Evolutionary conservation across 2,329 filamentous ascomycete genomes (phyloP).

Genomic region (Microcyclospora tardicrescens): DNA sequence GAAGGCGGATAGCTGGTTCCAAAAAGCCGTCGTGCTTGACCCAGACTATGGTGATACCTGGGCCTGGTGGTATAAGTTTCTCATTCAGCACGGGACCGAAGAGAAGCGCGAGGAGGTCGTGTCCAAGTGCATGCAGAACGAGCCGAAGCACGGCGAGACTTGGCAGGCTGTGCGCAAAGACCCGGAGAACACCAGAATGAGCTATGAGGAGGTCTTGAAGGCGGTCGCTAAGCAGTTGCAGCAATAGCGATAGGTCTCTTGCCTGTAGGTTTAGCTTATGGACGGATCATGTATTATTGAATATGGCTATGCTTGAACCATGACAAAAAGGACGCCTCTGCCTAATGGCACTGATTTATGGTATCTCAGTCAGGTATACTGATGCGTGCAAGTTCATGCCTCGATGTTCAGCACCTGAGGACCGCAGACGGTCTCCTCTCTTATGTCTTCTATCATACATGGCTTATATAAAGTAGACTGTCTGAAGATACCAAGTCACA

Average conservation of each 20-base stretch:
- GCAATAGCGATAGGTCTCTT: slow-evolving; percentile 10
- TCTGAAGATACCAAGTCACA: too few species aligned
- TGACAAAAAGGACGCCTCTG: too few species aligned
- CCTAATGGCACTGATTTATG: too few species aligned
- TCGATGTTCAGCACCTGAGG: too few species aligned
- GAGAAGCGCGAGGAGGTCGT: slow-evolving; percentile 84
- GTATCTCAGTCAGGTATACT: too few species aligned
- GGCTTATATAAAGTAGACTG: too few species aligned
- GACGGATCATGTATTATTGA: too few species aligned
- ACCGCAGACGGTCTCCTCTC: too few species aligned
- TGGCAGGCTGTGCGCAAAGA: slow-evolving; percentile 84
- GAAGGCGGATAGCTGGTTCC: slow-evolving; percentile 93
- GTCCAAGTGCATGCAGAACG: slow-evolving; percentile 64
- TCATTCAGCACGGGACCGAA: slow-evolving; percentile 81
- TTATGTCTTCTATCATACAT: too few species aligned
- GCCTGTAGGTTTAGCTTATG: too few species aligned
- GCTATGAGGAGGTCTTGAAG: slow-evolving; percentile 69
- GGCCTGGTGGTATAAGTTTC: slow-evolving; percentile 96
- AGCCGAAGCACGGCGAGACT: slow-evolving; percentile 82
- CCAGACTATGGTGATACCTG: slow-evolving; percentile 82
- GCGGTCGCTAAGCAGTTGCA: slow-evolving; percentile 52
- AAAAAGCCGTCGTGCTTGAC: slow-evolving; percentile 82
- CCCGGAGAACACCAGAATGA: slow-evolving; percentile 63
- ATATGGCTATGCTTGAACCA: too few species aligned
- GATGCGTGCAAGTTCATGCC: too few species aligned